Percentiles rank a stretch among this genome's conserved stretches.
phyloP scores from a whole-genome alignment of 106 monocot genomes.

The Ottelia alismoides region DNA sequence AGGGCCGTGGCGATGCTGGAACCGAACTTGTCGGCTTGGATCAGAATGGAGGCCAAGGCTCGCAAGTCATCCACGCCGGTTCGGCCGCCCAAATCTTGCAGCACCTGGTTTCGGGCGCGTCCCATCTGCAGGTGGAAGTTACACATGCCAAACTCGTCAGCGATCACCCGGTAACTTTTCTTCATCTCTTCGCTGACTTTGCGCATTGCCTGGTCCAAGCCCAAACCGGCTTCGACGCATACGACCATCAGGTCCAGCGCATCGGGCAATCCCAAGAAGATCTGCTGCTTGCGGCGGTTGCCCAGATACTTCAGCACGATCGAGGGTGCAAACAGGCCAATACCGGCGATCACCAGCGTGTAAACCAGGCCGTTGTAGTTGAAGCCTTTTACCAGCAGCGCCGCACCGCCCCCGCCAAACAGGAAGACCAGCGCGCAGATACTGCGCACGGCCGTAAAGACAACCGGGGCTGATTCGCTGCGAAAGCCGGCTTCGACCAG shows the following conservation, averaged over 20 bases:
- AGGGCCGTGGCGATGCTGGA: background rate
- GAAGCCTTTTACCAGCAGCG: too few relatives aligned
- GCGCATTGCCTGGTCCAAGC: background rate
- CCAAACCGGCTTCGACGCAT: background rate
- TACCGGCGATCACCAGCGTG: background rate
- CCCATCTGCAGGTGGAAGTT: background rate
- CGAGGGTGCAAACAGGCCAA: background rate
- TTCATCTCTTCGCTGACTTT: background rate
- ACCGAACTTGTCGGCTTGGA: background rate
- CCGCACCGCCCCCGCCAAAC: too few relatives aligned
- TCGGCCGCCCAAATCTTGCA: background rate
- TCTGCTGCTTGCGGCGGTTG: background rate
- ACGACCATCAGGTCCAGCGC: background rate
- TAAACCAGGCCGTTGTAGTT: background rate
- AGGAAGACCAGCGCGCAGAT: background rate
- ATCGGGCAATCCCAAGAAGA: background rate
- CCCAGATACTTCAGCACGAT: background rate
- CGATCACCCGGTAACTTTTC: background rate
- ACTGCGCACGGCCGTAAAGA: too few relatives aligned
- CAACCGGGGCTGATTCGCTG: too few relatives aligned
- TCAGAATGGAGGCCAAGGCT: background rate
- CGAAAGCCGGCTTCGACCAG: too few relatives aligned
- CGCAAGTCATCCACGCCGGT: background rate
- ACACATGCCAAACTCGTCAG: background rate
- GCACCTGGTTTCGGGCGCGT: background rate